Evolutionary conservation across 768 basidiomycete genomes (phyloP).

Genomic region (Amanita pallidorosea): DNA sequence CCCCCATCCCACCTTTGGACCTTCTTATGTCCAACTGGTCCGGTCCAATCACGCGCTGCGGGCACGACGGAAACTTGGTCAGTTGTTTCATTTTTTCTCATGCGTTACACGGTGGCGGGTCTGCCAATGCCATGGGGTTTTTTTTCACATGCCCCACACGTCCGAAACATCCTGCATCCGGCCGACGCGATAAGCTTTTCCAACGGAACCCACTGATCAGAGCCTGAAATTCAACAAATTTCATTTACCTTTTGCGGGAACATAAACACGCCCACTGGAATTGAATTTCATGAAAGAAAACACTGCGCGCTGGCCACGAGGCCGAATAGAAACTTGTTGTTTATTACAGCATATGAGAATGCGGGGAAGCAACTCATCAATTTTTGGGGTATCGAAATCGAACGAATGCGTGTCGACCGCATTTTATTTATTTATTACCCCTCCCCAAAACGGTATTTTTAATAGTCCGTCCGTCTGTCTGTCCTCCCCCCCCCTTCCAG

Average conservation of each 20-base stretch:
- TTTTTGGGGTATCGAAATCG: not conserved
- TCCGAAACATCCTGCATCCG: not conserved
- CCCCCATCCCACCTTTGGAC: not conserved
- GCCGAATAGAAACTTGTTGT: not conserved
- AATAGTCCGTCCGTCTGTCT: too few relatives aligned
- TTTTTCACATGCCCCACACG: not conserved
- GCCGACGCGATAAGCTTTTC: not conserved
- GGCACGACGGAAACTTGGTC: slow-evolving; percentile 1
- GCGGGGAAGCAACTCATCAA: not conserved
- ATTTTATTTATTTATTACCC: too few relatives aligned
- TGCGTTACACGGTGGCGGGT: not conserved
- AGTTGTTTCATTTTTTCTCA: not conserved
- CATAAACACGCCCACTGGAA: not conserved
- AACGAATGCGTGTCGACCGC: not conserved
- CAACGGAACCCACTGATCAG: not conserved
- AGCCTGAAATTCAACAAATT: not conserved
- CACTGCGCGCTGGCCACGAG: not conserved
- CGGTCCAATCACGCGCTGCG: not conserved
- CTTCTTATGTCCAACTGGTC: not conserved
- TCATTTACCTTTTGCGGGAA: not conserved
- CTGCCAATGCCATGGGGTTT: too few relatives aligned
- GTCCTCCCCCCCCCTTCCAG: too few relatives aligned
- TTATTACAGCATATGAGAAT: not conserved
- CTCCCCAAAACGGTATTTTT: not conserved
- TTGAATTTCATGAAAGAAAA: not conserved